Base-by-base conservation (phyloP, 2,329 filamentous ascomycete genomes). In the Fusarium drepaniforme region DNA sequence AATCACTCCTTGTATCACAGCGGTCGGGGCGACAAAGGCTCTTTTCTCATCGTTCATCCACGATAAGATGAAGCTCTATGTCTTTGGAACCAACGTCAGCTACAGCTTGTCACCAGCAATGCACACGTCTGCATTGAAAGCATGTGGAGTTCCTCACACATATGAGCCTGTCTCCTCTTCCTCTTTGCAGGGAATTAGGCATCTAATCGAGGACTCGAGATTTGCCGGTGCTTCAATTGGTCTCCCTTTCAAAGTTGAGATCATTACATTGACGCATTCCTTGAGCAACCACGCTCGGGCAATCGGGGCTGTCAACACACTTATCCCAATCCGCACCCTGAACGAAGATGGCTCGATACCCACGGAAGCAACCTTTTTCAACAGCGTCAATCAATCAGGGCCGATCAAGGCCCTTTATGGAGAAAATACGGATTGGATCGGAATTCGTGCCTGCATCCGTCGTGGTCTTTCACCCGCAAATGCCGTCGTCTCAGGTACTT, bases 371-470 rank as follows among this genome's bases (percentile, higher is more conserved):
- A 82, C 90, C 11, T 82, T 87, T 21, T 86, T 87, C 69, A 83
- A 84, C n/a, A 87, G 90, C 69, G 74, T 82, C 35, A 92, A 92
- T 72, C 87, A 90, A 51, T 88, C 91, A 1, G 93, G 93, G 0
- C 89, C 91, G 0, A 89, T 94, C 8, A 89, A 89, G 71, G 92
- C 91, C 0, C 85, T 95, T 0, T 94, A 94, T 72, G 94, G 93
- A 1, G 93, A 95, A 68, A 96, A 96, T 70, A 95, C 93, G 0
- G 93, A 96, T 80, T 96, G 93, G 92, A 93, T 95, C 38, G 93
- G 93, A 7, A 93, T 96, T 49, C 86, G 92, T 64, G 93, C 92
- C 4, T 95, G 93, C 78, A 89, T 96, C 49, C 88, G 91, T 8
- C 88, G 93, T 37, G 93, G 93, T 3, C 85, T 95, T 3, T 95